Percentiles rank a stretch among this genome's conserved stretches.
These are phyloP conservation scores for Chalaropsis ovoidea DNA, from an alignment of 2,329 filamentous ascomycete species.

Conservation along the genomic window DNA sequence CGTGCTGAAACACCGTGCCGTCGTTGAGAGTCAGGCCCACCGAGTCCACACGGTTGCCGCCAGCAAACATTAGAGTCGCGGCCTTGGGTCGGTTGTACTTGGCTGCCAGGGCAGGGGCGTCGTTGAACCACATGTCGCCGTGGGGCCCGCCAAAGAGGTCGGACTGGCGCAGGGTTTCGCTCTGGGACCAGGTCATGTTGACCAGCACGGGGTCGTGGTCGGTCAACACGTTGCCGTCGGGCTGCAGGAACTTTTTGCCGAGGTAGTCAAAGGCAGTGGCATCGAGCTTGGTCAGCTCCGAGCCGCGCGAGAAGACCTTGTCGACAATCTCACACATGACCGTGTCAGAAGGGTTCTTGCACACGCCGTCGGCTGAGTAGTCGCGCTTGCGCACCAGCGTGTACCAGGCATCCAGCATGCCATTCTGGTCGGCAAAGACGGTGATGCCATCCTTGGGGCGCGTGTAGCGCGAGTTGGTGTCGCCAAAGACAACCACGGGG, in stretches of 20 bases:
- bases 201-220: conserved; percentile 57
- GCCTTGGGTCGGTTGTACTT: conserved; percentile 31
- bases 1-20: conserved; percentile 43
- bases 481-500: conserved; percentile 53
- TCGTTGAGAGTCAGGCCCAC: conserved; percentile 41
- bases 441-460: conserved; percentile 45
- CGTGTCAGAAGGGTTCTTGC: conserved; percentile 47
- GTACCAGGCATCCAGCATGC: conserved; percentile 51
- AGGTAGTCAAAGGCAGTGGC: conserved; percentile 48
- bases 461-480: conserved; percentile 57
- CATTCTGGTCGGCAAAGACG: conserved; percentile 42
- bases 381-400: conserved; percentile 42
- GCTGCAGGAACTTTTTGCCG: conserved; percentile 46
- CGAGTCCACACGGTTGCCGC: conserved; percentile 41
- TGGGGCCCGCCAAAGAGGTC: conserved; percentile 40
- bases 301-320: conserved; percentile 53
- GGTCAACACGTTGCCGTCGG: conserved; percentile 46
- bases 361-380: conserved; percentile 40
- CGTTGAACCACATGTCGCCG: conserved; percentile 45
- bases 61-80: conserved; percentile 38
- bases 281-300: conserved; percentile 37
- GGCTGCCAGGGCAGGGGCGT: conserved; percentile 36
- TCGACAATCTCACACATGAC: conserved; percentile 55
- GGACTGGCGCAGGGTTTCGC: conserved; percentile 36
- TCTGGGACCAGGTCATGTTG: conserved; percentile 40